Evolutionary conservation across 2,329 filamentous ascomycete species (phyloP).

Genomic region (Botryotinia calthae): DNA sequence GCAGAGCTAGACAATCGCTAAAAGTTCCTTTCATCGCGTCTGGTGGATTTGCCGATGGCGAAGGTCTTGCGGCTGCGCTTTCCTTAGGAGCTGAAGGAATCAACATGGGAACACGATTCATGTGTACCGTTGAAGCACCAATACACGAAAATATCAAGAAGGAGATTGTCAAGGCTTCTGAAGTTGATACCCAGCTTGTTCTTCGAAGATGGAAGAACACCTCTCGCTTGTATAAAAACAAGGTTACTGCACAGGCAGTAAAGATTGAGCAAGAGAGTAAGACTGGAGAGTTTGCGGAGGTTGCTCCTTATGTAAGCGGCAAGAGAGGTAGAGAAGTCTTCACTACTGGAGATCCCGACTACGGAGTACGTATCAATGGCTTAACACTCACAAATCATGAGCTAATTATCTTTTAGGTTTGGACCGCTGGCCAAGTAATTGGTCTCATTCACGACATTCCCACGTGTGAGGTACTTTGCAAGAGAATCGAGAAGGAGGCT

Average conservation of each 20-base stretch:
- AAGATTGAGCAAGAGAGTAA: constrained; percentile 80
- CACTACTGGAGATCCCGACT: constrained; percentile 84
- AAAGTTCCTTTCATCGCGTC: constrained; percentile 91
- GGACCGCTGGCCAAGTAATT: constrained; percentile 96
- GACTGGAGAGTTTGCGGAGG: constrained; percentile 84
- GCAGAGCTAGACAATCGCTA: constrained; percentile 78
- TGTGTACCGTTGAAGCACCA: constrained; percentile 91
- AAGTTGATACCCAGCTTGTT: constrained; percentile 88
- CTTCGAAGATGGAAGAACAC: constrained; percentile 93
- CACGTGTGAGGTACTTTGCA: constrained; percentile 66
- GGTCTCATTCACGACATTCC: constrained; percentile 82
- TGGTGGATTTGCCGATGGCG: constrained; percentile 91
- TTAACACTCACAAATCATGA: not conserved
- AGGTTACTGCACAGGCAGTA: constrained; percentile 75
- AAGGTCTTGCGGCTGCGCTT: constrained; percentile 87
- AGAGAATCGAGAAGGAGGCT: constrained; percentile 75
- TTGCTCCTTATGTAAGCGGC: constrained; percentile 83
- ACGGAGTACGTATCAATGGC: constrained; percentile 63
- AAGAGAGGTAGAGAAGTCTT: constrained; percentile 91
- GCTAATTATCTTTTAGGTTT: constrained; percentile 59
- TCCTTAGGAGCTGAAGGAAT: constrained; percentile 87
- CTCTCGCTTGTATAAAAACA: constrained; percentile 82
- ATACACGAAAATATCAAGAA: constrained; percentile 94
- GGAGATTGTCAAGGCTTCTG: constrained; percentile 80
- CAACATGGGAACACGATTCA: constrained; percentile 98